Conservation (phyloP, 208 protist genomes). For the Trypanosoma avium region DNA sequence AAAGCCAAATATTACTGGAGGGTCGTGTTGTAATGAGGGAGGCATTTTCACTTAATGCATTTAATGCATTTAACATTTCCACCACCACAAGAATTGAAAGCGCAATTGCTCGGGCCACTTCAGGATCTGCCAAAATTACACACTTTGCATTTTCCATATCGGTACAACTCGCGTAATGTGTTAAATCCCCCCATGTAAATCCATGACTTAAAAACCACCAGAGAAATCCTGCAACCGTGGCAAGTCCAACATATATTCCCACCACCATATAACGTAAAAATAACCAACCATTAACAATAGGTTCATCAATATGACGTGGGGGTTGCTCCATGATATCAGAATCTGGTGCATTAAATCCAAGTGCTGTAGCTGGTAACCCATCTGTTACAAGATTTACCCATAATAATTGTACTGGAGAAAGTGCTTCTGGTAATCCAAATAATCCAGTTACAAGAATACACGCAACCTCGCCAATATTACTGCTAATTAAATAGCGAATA, state of each 20-base stretch:
- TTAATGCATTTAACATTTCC: conserved; percentile 96
- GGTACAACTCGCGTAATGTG: conserved; percentile 51
- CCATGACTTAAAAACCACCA: conserved; percentile 86
- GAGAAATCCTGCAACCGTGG: conserved; percentile 79
- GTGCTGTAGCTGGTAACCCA: conserved; percentile 96
- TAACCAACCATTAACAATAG: conserved; percentile 86
- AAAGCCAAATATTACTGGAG: conserved; percentile 73
- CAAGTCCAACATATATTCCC: conserved; percentile 80
- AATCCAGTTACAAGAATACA: conserved; percentile 83
- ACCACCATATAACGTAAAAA: conserved; percentile 87
- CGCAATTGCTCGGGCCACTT: conserved; percentile 82
- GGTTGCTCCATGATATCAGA: conserved; percentile 90
- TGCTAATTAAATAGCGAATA: conserved; percentile 97
- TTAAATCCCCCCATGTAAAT: conserved; percentile 67
- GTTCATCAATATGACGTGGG: conserved; percentile 80
- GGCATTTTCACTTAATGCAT: conserved; percentile 93
- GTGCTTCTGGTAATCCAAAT: conserved; percentile 91
- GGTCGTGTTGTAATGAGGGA: conserved; percentile 75
- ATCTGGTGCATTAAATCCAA: conserved; percentile 92
- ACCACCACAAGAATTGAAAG: conserved; percentile 93
- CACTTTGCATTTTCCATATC: conserved; percentile 57
- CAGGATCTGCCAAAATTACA: conserved; percentile 49
- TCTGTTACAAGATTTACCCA: conserved; percentile 99
- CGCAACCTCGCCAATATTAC: conserved; percentile 96
- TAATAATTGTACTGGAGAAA: conserved; percentile 96